phyloP scores from a whole-genome alignment of 441 rosid species.

The Eruca vesicaria region DNA sequence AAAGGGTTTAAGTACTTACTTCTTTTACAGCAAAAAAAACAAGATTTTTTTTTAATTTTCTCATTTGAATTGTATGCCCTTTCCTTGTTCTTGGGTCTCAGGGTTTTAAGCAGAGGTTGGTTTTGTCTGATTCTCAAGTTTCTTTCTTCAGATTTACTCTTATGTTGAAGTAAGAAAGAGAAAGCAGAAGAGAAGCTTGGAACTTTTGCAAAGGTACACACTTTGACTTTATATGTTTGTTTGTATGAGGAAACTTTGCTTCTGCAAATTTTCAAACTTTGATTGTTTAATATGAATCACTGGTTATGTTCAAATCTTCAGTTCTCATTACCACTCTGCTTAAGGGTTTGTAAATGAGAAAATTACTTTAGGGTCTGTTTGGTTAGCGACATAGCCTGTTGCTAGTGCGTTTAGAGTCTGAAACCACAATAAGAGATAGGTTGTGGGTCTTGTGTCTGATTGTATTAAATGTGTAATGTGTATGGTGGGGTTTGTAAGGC shows the following conservation, averaged over 20 bases:
- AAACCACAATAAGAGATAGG: slow-evolving; percentile 16
- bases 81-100: slow-evolving; percentile 8
- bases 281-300: not conserved
- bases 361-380: slow-evolving; percentile 8
- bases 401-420: slow-evolving; percentile 20
- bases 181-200: slow-evolving; percentile 9
- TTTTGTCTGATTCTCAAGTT: not conserved
- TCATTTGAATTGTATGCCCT: not conserved
- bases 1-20: slow-evolving; percentile 21
- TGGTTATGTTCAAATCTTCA: not conserved
- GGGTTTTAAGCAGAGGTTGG: slow-evolving; percentile 27
- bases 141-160: slow-evolving; percentile 26
- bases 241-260: not conserved
- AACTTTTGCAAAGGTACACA: slow-evolving; percentile 28
- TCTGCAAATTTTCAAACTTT: slow-evolving; percentile 2
- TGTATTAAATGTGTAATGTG: slow-evolving; percentile 26
- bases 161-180: slow-evolving; percentile 24
- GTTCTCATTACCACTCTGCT: not conserved
- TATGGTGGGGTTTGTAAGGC: slow-evolving; percentile 34
- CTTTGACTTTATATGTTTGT: slow-evolving; percentile 12
- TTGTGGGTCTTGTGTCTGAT: slow-evolving; percentile 32
- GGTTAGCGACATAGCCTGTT: not conserved
- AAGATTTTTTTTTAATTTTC: not conserved
- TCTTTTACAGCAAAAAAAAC: slow-evolving; percentile 1
- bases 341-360: slow-evolving; percentile 3